phyloP scores from a whole-genome alignment of 2,329 filamentous ascomycete species.

The Fusarium ramigenum region DNA sequence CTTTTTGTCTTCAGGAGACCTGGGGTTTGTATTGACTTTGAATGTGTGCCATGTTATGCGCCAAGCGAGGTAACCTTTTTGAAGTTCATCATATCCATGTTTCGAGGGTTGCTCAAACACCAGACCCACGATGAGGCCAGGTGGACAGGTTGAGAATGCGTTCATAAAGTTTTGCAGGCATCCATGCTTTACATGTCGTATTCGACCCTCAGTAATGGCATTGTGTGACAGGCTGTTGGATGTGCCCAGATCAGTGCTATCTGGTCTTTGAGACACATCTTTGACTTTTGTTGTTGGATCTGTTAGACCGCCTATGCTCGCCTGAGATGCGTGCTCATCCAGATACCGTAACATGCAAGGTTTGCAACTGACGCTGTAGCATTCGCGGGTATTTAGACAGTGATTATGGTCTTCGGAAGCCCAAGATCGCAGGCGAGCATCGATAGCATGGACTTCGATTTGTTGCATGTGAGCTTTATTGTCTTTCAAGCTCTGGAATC shows the following conservation, averaged over 20 bases:
- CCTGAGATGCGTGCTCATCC: background rate
- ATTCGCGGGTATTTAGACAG: background rate
- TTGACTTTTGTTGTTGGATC: background rate
- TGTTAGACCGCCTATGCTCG: background rate
- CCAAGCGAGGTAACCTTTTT: conserved; percentile 26
- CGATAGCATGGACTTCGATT: background rate
- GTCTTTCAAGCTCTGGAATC: background rate
- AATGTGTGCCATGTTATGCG: conserved; percentile 25
- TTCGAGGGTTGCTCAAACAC: background rate
- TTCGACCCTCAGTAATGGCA: background rate
- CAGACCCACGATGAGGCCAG: background rate
- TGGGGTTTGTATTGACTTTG: background rate
- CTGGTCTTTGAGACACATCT: background rate
- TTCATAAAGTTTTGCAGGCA: background rate
- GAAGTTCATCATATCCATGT: conserved; percentile 15
- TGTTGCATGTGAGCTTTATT: background rate
- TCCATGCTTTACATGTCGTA: background rate
- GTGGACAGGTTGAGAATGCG: background rate
- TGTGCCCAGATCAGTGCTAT: background rate
- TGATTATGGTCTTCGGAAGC: background rate
- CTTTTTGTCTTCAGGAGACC: background rate
- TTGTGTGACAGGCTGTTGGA: too few species aligned
- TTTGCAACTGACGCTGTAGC: background rate
- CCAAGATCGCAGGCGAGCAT: background rate
- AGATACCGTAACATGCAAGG: background rate